A percentile compares a stretch with the other conserved stretches of the same genome.
Conservation (phyloP, 2,329 filamentous ascomycete genomes). For the Trichoderma aggressivum region DNA sequence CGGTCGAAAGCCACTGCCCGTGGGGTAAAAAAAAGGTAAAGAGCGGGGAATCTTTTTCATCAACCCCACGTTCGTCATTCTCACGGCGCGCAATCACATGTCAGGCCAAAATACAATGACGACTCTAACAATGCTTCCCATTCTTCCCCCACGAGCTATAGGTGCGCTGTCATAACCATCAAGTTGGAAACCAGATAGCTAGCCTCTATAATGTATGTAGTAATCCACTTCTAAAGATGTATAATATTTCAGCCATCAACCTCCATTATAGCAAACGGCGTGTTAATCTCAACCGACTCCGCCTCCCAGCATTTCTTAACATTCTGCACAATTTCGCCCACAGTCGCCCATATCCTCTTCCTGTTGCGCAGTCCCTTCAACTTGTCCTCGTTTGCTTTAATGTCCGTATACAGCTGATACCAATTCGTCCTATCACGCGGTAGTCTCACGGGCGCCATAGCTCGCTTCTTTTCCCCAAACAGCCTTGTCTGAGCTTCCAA, state of each 20-base stretch:
- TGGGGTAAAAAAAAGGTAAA: not conserved
- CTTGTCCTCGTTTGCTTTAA: not conserved
- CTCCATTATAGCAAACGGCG: not conserved
- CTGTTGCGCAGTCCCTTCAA: conserved; percentile 19
- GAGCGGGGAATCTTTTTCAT: not conserved
- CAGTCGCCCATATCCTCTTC: conserved; percentile 18
- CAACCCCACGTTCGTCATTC: not conserved
- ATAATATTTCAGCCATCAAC: not conserved
- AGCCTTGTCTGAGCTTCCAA: not conserved
- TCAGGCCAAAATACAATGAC: not conserved
- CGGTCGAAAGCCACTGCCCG: not conserved
- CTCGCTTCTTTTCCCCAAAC: conserved; percentile 1
- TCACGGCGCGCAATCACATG: conserved; percentile 1
- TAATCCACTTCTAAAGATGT: not conserved
- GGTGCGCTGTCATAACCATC: not conserved
- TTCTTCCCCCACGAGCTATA: not conserved
- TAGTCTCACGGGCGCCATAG: not conserved
- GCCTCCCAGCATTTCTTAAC: not conserved
- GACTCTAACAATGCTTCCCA: not conserved
- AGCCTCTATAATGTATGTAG: not conserved
- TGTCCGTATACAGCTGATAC: conserved; percentile 19
- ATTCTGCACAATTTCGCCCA: not conserved
- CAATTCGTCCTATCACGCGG: conserved; percentile 18
- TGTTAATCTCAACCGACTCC: not conserved
- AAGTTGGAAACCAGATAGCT: not conserved